Evolutionary conservation across 2,329 filamentous ascomycete genomes (phyloP), one percentile per base, ranked within the genome.

Genomic region (Aspergillus niger): DNA sequence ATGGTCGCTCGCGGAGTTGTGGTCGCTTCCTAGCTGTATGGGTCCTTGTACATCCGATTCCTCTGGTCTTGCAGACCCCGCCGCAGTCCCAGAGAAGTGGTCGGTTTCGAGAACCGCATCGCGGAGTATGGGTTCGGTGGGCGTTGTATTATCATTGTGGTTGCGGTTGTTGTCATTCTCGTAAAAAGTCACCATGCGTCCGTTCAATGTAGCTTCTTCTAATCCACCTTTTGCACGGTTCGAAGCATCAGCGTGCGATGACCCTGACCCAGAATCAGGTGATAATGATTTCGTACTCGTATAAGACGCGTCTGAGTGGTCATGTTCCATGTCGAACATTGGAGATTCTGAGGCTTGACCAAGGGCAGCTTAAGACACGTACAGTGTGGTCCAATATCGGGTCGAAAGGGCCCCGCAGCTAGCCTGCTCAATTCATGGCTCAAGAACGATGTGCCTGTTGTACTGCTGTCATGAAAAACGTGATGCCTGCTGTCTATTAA

Each of bases 251-350:
- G 66, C 60, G 10, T 59, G 63, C 20, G 57, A 60, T 13, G 64
- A 56, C 32, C 43, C 58, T 36, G 57, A 43, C 24, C 64, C 65
- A 30, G 41, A 53, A 59, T 58, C 57, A 30, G 66, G 63, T 30
- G 62, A 63, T 41, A 52, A 50, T 38, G 66, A 56, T 44, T 61
- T 68, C 44, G 59, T 60, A 59, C 61, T 70, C 50, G 67, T 66
- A 50, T 66, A 63, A 44, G 66, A 68, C 38, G 64, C 60, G 53
- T 66, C 65, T 48, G 64, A 64, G 52, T 55, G 52, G 59, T 60
- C 70, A 72, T 73, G 65, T 60, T 71, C 70, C 74, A 76, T 75
- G 39, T 66, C 74, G 67, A 63, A 55, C 59, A 60, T 53, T 55
- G 57, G 58, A 57, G 50, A 47, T 60, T 55, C 36, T 54, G 26